Base-by-base conservation (phyloP, 257 asterid genomes). In the Gentiana dahurica region DNA sequence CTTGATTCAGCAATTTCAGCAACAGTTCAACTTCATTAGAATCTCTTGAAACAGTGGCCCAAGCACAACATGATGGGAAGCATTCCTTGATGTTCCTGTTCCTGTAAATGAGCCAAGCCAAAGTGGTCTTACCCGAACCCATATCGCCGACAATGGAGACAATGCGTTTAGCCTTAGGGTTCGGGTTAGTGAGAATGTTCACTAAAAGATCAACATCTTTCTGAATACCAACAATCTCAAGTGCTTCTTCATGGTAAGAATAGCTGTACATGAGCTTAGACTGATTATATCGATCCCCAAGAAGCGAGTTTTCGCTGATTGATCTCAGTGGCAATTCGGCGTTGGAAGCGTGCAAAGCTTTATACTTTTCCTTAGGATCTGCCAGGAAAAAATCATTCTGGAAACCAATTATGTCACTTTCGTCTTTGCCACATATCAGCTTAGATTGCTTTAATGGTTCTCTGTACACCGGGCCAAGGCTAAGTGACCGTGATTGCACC, bases 41-140 rank as follows among this genome's bases (percentile, higher is more conserved):
- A 8, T 55, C 61, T 51, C 51, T 58, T 2, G 64, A 52, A 44
- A 60, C 37, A 8, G 65, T 58, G 49, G 66, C 53, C 79, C 79
- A 61, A 24, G 70, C 73, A 0, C 58, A 13, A 24, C 58, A n/a
- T n/a, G 51, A 0, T 7, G 46, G 46, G 47, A 74, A 74, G 49
- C 2, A 35, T 0, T 55, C 10, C 72, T 59, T 66, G 32, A 69
- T 59, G 13, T 0, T 12, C 39, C 61, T 63, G 44, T 36, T 59
- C 12, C 65, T 56, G 11, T 55, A 63, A 39, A 70, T 60, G 7
- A 67, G 65, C 46, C 69, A 67, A 46, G 76, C 75, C 54, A 74
- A 63, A 13, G 76, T 66, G 24, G 79, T 69, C 70, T 66, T 74
- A 61, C 79, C 79, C 0, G 73, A 74, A 36, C 79, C 79, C 60